Percentiles rank a stretch among this genome's conserved stretches.
Evolutionary conservation across 2,329 filamentous ascomycete species (phyloP).

Genomic region (Neoascochyta sp.): DNA sequence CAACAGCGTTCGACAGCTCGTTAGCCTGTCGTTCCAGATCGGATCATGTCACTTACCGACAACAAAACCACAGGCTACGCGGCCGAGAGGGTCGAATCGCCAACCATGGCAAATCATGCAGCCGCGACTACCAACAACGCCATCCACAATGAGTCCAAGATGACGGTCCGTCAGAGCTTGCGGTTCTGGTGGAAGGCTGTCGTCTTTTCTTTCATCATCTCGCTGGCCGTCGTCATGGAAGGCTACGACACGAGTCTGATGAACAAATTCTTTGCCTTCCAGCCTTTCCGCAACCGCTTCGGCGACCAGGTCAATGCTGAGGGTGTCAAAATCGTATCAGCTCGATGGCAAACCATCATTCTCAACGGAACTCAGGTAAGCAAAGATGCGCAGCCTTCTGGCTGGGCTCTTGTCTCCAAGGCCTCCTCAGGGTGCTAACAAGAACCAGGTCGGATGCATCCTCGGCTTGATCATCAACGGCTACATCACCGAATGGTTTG

Average conservation of each 20-base stretch:
- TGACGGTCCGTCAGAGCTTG: constrained; percentile 64
- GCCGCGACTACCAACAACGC: constrained; percentile 19
- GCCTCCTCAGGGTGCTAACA: constrained; percentile 8
- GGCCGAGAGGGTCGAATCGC: constrained; percentile 16
- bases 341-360: constrained; percentile 44
- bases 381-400: background rate
- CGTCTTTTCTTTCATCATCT: constrained; percentile 75
- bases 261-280: constrained; percentile 65
- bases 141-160: constrained; percentile 44
- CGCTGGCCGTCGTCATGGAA: constrained; percentile 83
- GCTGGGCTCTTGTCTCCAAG: background rate
- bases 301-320: constrained; percentile 35
- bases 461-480: constrained; percentile 44
- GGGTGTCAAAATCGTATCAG: constrained; percentile 37
- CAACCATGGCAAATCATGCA: constrained; percentile 8
- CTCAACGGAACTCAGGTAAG: constrained; percentile 42
- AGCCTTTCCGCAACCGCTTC: constrained; percentile 41
- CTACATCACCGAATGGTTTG: constrained; percentile 42
- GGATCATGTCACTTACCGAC: constrained; percentile 9
- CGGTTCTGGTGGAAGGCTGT: constrained; percentile 80
- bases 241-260: constrained; percentile 77
- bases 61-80: constrained; percentile 19
- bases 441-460: constrained; percentile 37
- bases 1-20: too few species aligned
- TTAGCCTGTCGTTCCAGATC: too few species aligned